phyloP scores from a whole-genome alignment of 352 stramenopile genomes.

The Pseudoperonospora humuli region DNA sequence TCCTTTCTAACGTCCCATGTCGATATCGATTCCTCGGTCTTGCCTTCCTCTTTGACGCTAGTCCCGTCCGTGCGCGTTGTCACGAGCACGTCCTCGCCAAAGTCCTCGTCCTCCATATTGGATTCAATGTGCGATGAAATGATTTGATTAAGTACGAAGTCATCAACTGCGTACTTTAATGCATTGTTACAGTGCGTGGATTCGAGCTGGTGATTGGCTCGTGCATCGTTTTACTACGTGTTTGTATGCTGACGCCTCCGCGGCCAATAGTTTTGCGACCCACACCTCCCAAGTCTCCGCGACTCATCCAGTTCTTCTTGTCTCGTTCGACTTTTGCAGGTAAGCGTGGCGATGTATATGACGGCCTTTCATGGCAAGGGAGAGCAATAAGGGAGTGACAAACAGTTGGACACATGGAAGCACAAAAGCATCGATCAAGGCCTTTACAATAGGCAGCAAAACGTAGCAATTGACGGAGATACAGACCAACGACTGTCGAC shows the following conservation, averaged over 20 bases:
- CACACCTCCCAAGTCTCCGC: conserved; percentile 4
- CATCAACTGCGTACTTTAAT: neutral
- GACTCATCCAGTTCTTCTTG: conserved; percentile 64
- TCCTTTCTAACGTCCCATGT: conserved; percentile 20
- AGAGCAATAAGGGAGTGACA: neutral
- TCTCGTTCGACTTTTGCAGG: conserved; percentile 74
- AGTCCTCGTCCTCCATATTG: conserved; percentile 61
- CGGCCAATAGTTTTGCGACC: conserved; percentile 73
- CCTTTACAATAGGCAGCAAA: neutral
- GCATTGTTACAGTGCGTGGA: too few species aligned
- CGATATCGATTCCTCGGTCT: conserved; percentile 18
- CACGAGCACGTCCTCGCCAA: conserved; percentile 70
- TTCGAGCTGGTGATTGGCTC: conserved; percentile 32
- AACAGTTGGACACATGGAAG: neutral
- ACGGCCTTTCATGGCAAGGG: neutral
- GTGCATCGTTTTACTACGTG: conserved; percentile 23
- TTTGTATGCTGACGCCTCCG: conserved; percentile 69
- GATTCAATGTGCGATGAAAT: neutral
- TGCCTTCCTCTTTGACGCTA: conserved; percentile 22
- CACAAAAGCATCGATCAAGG: conserved; percentile 5
- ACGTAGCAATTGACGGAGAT: conserved; percentile 14
- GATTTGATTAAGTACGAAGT: neutral
- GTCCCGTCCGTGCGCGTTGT: conserved; percentile 15
- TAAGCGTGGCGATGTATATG: conserved; percentile 21
- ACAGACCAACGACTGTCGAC: conserved; percentile 11